phyloP scores from a whole-genome alignment of 2,329 filamentous ascomycete species.

The Diplodia seriata region DNA sequence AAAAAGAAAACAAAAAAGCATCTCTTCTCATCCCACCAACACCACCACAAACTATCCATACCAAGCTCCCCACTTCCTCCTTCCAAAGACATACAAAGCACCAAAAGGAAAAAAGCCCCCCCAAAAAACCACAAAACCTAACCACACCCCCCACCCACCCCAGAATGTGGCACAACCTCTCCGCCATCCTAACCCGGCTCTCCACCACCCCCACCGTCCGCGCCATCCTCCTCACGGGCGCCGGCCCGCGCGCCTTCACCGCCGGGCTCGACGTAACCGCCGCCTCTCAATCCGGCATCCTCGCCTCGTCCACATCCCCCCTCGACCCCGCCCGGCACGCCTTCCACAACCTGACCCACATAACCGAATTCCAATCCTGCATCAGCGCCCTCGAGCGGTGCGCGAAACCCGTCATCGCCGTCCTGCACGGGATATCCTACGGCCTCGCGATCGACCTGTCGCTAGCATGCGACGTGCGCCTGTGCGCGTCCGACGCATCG shows the following conservation, averaged over 20 bases:
- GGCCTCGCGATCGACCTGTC: constrained; percentile 59
- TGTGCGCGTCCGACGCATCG: constrained; percentile 65
- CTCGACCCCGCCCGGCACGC: constrained; percentile 20
- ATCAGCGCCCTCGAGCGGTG: constrained; percentile 81
- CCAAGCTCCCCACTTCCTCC: background rate
- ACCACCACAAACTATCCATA: background rate
- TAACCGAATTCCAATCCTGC: constrained; percentile 80
- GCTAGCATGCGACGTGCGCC: constrained; percentile 72
- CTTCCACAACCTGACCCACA: constrained; percentile 62
- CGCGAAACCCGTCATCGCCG: constrained; percentile 66
- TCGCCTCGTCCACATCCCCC: constrained; percentile 41
- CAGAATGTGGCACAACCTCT: constrained; percentile 85
- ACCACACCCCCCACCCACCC: background rate
- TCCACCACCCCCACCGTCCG: constrained; percentile 76
- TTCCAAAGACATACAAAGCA: background rate
- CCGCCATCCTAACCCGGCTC: constrained; percentile 72
- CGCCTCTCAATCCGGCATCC: constrained; percentile 62
- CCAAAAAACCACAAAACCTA: background rate
- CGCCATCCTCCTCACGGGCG: constrained; percentile 78
- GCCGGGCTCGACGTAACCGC: constrained; percentile 83
- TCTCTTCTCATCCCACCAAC: background rate
- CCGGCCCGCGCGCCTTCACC: constrained; percentile 84
- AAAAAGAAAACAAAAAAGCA: background rate
- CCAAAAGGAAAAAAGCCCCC: background rate
- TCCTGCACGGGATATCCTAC: constrained; percentile 47